These are phyloP conservation scores for Cordyceps fumosorosea DNA, from an alignment of 2,329 filamentous ascomycete species.

Conservation along the genomic window DNA sequence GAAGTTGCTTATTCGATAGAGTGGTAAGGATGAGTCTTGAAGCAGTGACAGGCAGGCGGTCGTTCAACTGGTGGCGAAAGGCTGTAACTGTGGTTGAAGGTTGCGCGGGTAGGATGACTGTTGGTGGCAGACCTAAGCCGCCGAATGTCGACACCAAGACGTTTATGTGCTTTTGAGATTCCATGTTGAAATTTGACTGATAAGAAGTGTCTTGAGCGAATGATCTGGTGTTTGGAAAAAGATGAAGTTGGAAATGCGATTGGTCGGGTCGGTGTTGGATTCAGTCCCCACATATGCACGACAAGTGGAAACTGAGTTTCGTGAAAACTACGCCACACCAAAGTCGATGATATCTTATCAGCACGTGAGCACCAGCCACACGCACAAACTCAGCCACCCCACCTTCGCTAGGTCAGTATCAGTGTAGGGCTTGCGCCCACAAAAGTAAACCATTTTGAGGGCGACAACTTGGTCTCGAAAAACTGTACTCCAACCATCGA, in stretches of 20 bases:
- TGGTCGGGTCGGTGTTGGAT: not conserved
- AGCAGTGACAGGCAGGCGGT: conserved; percentile 51
- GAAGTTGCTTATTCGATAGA: conserved; percentile 65
- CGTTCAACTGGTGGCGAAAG: conserved; percentile 56
- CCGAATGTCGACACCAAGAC: conserved; percentile 79
- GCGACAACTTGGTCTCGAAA: conserved; percentile 28
- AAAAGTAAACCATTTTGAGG: conserved; percentile 40
- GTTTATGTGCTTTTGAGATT: conserved; percentile 55
- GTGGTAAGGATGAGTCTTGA: conserved; percentile 73
- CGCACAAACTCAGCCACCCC: conserved; percentile 24
- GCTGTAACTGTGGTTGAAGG: conserved; percentile 59
- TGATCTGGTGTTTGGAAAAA: not conserved
- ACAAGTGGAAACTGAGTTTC: not conserved
- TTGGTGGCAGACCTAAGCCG: conserved; percentile 76
- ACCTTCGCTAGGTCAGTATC: conserved; percentile 29
- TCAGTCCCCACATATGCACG: not conserved
- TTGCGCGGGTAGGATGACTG: conserved; percentile 68
- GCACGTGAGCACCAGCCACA: conserved; percentile 28
- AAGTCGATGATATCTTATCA: conserved; percentile 16
- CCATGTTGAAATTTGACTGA: conserved; percentile 38
- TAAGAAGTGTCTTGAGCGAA: not conserved
- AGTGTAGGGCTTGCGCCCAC: conserved; percentile 38
- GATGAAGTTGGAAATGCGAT: not conserved
- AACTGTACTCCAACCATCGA: conserved; percentile 45
- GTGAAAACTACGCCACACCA: not conserved